Evolutionary conservation across 768 basidiomycete species (phyloP), one percentile per base, ranked within the genome.

Genomic region (Phylloporus rhodoxanthus): DNA sequence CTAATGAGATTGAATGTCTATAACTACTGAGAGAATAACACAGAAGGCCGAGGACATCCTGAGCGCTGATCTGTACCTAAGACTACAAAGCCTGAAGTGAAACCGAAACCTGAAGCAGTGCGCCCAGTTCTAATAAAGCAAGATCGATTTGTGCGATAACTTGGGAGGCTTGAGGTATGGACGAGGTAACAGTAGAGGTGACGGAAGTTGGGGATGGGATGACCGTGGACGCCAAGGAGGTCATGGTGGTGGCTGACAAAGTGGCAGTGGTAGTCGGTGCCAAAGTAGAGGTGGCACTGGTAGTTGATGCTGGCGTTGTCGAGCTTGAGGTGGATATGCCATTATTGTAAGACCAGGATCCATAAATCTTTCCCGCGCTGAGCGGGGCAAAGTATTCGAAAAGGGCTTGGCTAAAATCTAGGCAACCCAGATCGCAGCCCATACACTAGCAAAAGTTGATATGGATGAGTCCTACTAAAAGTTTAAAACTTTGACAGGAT

Each of bases 361-460:
- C 73, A 21, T 62, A 48, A 19, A 79, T 46, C 13, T 68, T 62
- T 30, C 77, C 77, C 5, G 55, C 46, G 14, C 38, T 44, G 11
- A 62, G 41, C 19, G 64, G 52, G 1, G 64, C 76, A 47, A 79
- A 73, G 56, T 59, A 63, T 3, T 60, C 4, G 57, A 79, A 80
- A n/a, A 82, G 71, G 14, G 68, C 70, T 1, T 61, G 54, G 7
- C 73, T 74, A 17, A 79, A 55, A 58, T 81, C 80, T 17, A 82
- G 69, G 37, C 69, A 73, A 32, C 69, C 70, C 3, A 32, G 42
- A 0, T 59, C 46, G 63, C 78, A 78, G 5, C 61, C 62, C 20
- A 52, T 52, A 57, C 77, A 78, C 76, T 76, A 26, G 3, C 7
- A 9, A 17, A 13, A 40, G 8, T 36, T 26, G n/a, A 23, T 17